Evolutionary conservation across 768 basidiomycete genomes (phyloP).

Genomic region (Rhodotorula diobovata): DNA sequence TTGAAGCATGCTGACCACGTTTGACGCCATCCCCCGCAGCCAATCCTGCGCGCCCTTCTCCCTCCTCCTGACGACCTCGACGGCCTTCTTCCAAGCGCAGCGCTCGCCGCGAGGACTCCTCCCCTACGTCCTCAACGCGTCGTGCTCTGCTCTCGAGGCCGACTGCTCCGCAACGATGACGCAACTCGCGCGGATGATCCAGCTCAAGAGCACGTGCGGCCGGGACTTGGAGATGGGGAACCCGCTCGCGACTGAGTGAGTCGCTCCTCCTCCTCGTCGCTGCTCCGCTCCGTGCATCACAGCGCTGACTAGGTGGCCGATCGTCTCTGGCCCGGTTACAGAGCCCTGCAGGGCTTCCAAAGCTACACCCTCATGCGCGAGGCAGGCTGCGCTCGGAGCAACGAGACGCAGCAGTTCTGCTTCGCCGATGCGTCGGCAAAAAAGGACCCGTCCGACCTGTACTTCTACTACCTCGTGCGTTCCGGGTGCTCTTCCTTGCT

Average conservation of each 20-base stretch:
- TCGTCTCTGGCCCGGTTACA: neutral
- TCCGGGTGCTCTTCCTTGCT: neutral
- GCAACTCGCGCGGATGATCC: conserved; percentile 54
- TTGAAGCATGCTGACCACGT: neutral
- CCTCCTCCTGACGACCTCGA: conserved; percentile 34
- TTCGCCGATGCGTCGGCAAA: conserved; percentile 38
- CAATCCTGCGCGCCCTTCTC: conserved; percentile 34
- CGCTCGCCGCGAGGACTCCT: conserved; percentile 52
- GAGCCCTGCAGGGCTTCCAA: conserved; percentile 61
- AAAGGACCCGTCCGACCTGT: conserved; percentile 22
- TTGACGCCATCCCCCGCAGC: conserved; percentile 4
- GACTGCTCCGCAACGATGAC: conserved; percentile 64
- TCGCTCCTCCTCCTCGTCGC: neutral
- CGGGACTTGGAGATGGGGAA: conserved; percentile 58
- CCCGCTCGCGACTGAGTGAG: conserved; percentile 51
- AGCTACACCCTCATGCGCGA: conserved; percentile 62
- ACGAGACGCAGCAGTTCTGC: conserved; percentile 48
- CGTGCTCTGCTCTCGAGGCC: conserved; percentile 61
- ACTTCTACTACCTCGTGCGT: conserved; percentile 36
- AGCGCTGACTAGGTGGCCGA: neutral
- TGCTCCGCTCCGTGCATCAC: neutral
- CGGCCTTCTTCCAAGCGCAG: conserved; percentile 61
- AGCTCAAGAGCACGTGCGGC: conserved; percentile 55
- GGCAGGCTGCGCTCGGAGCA: conserved; percentile 60
- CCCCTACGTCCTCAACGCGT: conserved; percentile 71